Conservation (phyloP, 2,329 filamentous ascomycete genomes). For the Conoideocrella luteorostrata region DNA sequence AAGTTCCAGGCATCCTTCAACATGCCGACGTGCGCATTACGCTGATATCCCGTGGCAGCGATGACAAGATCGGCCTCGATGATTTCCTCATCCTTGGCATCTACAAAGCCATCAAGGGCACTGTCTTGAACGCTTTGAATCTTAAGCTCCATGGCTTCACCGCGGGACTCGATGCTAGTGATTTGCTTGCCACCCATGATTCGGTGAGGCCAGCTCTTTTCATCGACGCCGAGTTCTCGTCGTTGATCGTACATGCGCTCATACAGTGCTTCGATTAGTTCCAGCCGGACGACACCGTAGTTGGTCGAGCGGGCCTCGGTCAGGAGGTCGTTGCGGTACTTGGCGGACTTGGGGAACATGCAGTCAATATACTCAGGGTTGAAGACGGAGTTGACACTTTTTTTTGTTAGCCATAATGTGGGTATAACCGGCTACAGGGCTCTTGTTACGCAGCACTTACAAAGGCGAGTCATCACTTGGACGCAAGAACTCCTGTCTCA, state of each 20-base stretch:
- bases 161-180: constrained; percentile 48
- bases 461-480: constrained; percentile 96
- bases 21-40: constrained; percentile 72
- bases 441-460: constrained; percentile 45
- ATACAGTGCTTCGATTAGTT: constrained; percentile 84
- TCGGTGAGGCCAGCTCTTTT: constrained; percentile 72
- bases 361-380: constrained; percentile 78
- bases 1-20: constrained; percentile 60
- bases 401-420: neutral
- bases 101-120: constrained; percentile 33
- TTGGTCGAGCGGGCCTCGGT: constrained; percentile 76
- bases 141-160: constrained; percentile 50
- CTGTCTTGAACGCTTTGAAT: constrained; percentile 43
- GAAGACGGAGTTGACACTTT: constrained; percentile 90
- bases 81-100: constrained; percentile 43
- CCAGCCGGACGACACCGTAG: constrained; percentile 89
- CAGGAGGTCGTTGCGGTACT: constrained; percentile 54
- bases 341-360: constrained; percentile 62
- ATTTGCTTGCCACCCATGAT: constrained; percentile 68
- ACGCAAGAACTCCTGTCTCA: constrained; percentile 75
- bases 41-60: constrained; percentile 79
- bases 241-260: constrained; percentile 82
- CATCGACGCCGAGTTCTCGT: constrained; percentile 60
- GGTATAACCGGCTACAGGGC: too few relatives aligned
- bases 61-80: constrained; percentile 76